Base-by-base conservation (phyloP, 352 stramenopile genomes). In the Pythium sukuiense region DNA sequence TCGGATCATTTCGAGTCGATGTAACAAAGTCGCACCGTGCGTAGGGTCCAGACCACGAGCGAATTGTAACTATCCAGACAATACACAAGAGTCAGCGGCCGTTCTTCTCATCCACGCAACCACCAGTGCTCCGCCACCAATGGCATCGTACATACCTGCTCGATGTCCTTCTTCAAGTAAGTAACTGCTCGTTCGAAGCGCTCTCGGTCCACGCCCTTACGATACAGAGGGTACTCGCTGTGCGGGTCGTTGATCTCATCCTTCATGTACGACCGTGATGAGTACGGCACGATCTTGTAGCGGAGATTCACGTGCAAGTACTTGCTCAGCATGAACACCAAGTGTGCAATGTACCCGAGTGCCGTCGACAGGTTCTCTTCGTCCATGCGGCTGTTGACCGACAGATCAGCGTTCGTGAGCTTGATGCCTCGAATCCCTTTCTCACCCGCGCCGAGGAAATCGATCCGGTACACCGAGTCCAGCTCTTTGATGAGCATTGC, bases 311-410 rank as follows among this genome's bases (percentile, higher is more conserved):
- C 84, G 48, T 93, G 79, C 33, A 95, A 66, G 59, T 95, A 95
- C 69, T 95, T 95, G 79, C 83, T 91, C 27, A 95, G 79, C 83
- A 95, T 92, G 64, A 95, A 95, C 24, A 91, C 83, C 55, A 95
- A 69, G 53, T 95, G 87, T n/a, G 85, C 83, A 60, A 94, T 92
- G 65, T 93, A 94, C 29, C 87, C 87, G 37, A 95, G 72, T 39
- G 82, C 85, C 7, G 87, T 95, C n/a, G 84, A 90, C 18, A 95
- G 79, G 73, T 83, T 80, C 50, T 95, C 87, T 67, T 95, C 87
- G 53, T 95, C 87, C 5, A 69, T 71, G 59, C 67, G 80, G 14
- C 79, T 81, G 29, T 73, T 75, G 35, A 80, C 76, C 5, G 70
- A 80, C 16, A 93, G 65, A 54, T 95, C 87, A 12, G 85, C 80